Evolutionary conservation across 345 rosid genomes (phyloP), one percentile per base, ranked within the genome.

Genomic region (Abelmoschus esculentus): DNA sequence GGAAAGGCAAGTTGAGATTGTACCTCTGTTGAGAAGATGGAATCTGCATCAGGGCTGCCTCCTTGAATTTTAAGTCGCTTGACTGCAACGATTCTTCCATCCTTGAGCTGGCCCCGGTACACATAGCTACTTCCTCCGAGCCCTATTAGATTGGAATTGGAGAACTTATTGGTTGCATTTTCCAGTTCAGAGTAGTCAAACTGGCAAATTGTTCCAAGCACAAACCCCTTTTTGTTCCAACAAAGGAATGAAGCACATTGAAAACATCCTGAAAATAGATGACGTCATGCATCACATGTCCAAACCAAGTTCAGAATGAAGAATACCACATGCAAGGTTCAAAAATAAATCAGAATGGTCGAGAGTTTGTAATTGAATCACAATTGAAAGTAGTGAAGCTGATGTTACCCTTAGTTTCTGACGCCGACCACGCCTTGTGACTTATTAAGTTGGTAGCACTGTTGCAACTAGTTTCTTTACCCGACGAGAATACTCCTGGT

Each of bases 41-140:
- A 81, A 74, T 88, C 90, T 0, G 77, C 82, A 53, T 90, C 93
- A 15, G 84, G 80, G 34, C 96, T 89, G n/a, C 96, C 89, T 69
- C 81, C 83, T 63, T 85, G 96, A 42, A 81, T 42, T 55, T 77
- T 90, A 5, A 95, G 80, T 67, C 90, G 85, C 84, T 95, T 95
- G 74, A 95, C 80, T 13, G 99, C 99, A 53, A 93, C 90, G 54
- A 74, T 84, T 81, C 81, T 89, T 61, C 92, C 97, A 56, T 87
- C 93, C 80, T 71, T 87, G 44, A 95, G 96, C 84, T 83, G 87
- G 38, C 97, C 99, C 29, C 80, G 86, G 70, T 89, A 95, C 3
- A 91, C 99, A 31, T 80, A 83, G 73, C 99, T 91, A 80, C 96
- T 87, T 80, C 96, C 97, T 17, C 99, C 97, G 31, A 83, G 87